Evolutionary conservation across 805 yeast genomes (phyloP), one percentile per base, ranked within the genome.

Genomic region (Phaffomyces opuntiae): DNA sequence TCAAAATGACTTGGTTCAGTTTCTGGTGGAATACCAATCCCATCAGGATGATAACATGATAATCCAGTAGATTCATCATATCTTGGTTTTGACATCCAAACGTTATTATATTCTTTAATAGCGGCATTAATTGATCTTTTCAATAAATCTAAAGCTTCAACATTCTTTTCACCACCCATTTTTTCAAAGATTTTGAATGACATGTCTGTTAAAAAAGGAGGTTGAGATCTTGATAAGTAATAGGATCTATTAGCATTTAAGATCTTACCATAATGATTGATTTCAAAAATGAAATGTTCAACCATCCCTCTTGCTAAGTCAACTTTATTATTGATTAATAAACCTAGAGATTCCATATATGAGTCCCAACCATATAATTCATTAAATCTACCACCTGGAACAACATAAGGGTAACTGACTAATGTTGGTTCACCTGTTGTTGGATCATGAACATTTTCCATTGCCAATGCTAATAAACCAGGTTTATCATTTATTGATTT

Each of bases 351-450:
- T 60, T 83, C 89, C 83, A 93, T 86, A 60, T 93, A 91, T 2
- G 96, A 88, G 63, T 91, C 99, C 99, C 99, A 91, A 14, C 98
- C 99, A 59, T 93, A 91, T 48, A 89, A 75, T 66, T 91, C 99
- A 67, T 93, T 93, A 66, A 91, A 91, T 52, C 99, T 72, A 21
- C 99, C 98, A 16, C 99, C 99, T 1, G 99, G 99, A 24, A 91
- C 98, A 16, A 87, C 85, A 63, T 91, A 91, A 0, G 96, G 96
- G 57, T 75, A 80, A 19, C 89, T 87, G 36, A 75, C 69, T 40
- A 83, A 55, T 13, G 74, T 70, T 16, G 59, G 61, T 36, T 77
- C 75, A 46, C 80, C 77, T 1, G 74, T 65, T 4, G 67, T 57
- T 8, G 83, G 80, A 52, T 80, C 80, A 38, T 64, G 59, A 24